A percentile compares a stretch with the other conserved stretches of the same genome.
These are phyloP conservation scores for Akanthomyces dipterigenus DNA, from an alignment of 2,329 filamentous ascomycete species.

Conservation along the genomic window DNA sequence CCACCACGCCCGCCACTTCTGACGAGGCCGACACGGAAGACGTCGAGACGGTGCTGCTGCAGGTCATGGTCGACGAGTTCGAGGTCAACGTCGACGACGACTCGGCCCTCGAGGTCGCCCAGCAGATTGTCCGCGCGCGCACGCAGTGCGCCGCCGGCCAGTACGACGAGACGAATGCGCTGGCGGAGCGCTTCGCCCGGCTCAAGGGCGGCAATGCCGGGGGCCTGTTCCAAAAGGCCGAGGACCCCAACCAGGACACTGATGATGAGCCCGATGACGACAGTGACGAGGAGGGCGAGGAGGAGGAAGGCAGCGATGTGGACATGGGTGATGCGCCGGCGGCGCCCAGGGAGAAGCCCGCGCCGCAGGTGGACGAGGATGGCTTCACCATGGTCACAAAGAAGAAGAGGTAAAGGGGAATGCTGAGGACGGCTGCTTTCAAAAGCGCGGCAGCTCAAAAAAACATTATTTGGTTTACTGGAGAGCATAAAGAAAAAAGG, in stretches of 20 bases:
- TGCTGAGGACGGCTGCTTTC: neutral
- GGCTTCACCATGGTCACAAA: conserved; percentile 71
- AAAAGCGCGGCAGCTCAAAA: neutral
- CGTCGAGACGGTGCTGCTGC: conserved; percentile 75
- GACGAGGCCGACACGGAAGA: conserved; percentile 65
- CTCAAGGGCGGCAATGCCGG: conserved; percentile 53
- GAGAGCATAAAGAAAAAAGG: neutral
- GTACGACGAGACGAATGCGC: conserved; percentile 55
- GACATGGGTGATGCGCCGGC: conserved; percentile 60
- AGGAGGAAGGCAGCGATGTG: conserved; percentile 52
- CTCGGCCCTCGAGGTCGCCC: conserved; percentile 67
- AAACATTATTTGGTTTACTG: neutral
- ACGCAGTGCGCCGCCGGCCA: conserved; percentile 58
- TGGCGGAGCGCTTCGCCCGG: conserved; percentile 58
- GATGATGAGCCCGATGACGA: conserved; percentile 39
- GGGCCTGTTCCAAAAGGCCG: conserved; percentile 47
- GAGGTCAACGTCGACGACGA: conserved; percentile 90
- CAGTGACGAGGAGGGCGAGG: conserved; percentile 50
- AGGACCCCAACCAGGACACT: conserved; percentile 49
- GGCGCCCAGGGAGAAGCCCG: conserved; percentile 53
- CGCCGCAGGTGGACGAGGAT: conserved; percentile 72
- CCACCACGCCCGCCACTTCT: conserved; percentile 10
- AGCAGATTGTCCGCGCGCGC: conserved; percentile 62
- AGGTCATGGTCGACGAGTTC: conserved; percentile 94
- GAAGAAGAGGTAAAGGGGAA: conserved; percentile 52